Evolutionary conservation across 2,329 filamentous ascomycete species (phyloP), one percentile per base, ranked within the genome.

Genomic region (Aspergillus thermomutatus): DNA sequence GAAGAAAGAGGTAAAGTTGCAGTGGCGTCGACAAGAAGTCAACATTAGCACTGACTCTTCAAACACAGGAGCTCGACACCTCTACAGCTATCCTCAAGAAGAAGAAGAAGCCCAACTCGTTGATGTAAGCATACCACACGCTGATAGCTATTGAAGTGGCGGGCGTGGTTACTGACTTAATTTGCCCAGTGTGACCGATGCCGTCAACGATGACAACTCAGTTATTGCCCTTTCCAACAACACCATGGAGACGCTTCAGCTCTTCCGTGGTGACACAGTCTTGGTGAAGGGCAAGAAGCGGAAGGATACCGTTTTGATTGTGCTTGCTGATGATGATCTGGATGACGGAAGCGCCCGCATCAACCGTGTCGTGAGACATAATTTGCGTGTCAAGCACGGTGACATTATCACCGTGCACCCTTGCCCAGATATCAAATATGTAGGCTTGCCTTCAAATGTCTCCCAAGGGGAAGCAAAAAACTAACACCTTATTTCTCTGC

Each of bases 51-150:
- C 63, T 68, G 53, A 70, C 58, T 45, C 49, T n/a, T 37, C 47
- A 57, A 62, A 47, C 34, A 58, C 70, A 95, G 87, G 87, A 91
- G 70, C 90, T 97, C 76, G 94, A 96, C 74, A 91, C 88, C 61
- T 87, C 94, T 53, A 99, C 94, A 48, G 94, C 94, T 66, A 99
- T 99, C 69, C 86, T 99, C 72, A 97, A 97, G 83, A 97, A 97
- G 86, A 99, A 99, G 89, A 99, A 99, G 92, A 99, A 99, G 91
- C 92, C 92, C 69, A 99, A 99, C 80, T 95, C 93, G 73, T 80
- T 99, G 76, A 96, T 99, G 92, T 96, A 83, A 76, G 88, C 77
- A 47, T 31, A 17, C 40, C 43, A 19, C 48, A 34, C 48, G 26
- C 27, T 46, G 2, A 49, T 25, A 21, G 26, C 55, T 46, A 26